phyloP scores from a whole-genome alignment of 805 yeast genomes.

The Yarrowia sp. region DNA sequence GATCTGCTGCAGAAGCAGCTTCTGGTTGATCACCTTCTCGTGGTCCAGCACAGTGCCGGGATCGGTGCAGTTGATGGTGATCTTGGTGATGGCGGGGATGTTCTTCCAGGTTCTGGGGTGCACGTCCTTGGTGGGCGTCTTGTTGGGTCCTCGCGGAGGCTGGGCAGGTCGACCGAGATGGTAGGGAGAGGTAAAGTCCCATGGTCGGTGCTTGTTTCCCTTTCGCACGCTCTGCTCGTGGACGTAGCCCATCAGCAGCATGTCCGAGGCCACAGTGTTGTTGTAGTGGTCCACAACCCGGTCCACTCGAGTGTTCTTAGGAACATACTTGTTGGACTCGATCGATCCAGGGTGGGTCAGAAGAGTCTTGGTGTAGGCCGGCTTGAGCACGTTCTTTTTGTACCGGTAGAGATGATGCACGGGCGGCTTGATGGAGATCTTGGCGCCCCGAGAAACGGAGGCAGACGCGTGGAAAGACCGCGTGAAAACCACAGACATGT shows the following conservation, averaged over 20 bases:
- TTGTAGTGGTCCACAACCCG: constrained; percentile 73
- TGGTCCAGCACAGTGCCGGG: constrained; percentile 58
- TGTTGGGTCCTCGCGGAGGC: constrained; percentile 72
- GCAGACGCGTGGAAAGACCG: constrained; percentile 31
- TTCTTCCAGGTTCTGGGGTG: constrained; percentile 63
- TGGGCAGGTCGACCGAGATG: constrained; percentile 77
- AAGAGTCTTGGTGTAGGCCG: constrained; percentile 34
- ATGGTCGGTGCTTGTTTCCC: constrained; percentile 74
- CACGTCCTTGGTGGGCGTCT: constrained; percentile 66
- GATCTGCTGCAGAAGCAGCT: constrained; percentile 82
- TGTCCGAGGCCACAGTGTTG: constrained; percentile 71
- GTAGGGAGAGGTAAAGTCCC: constrained; percentile 89
- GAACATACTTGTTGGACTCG: constrained; percentile 52
- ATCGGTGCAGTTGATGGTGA: constrained; percentile 74
- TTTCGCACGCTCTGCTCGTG: constrained; percentile 55
- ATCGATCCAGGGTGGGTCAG: constrained; percentile 64
- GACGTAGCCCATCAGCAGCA: constrained; percentile 70
- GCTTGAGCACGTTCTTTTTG: constrained; percentile 49
- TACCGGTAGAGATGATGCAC: constrained; percentile 86
- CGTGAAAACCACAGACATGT: constrained; percentile 7
- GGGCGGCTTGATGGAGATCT: constrained; percentile 77
- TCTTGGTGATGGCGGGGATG: constrained; percentile 67
- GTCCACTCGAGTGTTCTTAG: constrained; percentile 49
- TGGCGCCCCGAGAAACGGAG: constrained; percentile 44
- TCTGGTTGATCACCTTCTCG: constrained; percentile 71